phyloP scores from a whole-genome alignment of 148 eudicot genomes.

The Drosera capensis region DNA sequence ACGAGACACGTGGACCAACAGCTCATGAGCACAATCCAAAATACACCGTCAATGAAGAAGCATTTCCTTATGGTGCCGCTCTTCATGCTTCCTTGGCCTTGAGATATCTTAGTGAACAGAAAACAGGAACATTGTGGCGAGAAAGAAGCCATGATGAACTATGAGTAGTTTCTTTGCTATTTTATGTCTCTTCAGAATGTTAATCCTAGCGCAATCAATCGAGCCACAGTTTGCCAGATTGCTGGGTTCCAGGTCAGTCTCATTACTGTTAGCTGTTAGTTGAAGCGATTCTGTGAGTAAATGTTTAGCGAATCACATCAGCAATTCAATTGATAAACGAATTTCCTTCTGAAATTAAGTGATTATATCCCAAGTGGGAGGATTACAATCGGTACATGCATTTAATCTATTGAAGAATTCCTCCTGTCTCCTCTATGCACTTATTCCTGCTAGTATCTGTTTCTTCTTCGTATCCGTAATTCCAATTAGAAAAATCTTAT shows the following conservation, averaged over 20 bases:
- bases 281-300: background rate
- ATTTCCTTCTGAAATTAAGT: no score
- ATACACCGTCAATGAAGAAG: slow-evolving; percentile 35
- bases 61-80: slow-evolving; percentile 51
- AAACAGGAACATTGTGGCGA: background rate
- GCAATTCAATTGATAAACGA: background rate
- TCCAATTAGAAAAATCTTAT: no score
- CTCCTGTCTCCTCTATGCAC: no score
- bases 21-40: slow-evolving; percentile 28
- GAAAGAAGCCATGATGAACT: slow-evolving; percentile 6
- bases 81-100: slow-evolving; percentile 42
- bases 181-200: background rate
- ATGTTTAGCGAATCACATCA: background rate
- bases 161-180: background rate
- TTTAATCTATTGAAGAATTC: no score
- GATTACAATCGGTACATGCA: no score
- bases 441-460: no score
- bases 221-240: background rate
- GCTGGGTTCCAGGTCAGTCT: no score
- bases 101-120: slow-evolving; percentile 8
- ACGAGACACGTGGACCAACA: slow-evolving; percentile 24
- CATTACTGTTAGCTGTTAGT: no score
- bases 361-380: no score
- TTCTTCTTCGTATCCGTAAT: no score
- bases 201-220: background rate